Percentiles rank a stretch among this genome's conserved stretches.
These are phyloP conservation scores for Ochromonas danica DNA, from an alignment of 108 stramenopile species.

Conservation along the genomic window DNA sequence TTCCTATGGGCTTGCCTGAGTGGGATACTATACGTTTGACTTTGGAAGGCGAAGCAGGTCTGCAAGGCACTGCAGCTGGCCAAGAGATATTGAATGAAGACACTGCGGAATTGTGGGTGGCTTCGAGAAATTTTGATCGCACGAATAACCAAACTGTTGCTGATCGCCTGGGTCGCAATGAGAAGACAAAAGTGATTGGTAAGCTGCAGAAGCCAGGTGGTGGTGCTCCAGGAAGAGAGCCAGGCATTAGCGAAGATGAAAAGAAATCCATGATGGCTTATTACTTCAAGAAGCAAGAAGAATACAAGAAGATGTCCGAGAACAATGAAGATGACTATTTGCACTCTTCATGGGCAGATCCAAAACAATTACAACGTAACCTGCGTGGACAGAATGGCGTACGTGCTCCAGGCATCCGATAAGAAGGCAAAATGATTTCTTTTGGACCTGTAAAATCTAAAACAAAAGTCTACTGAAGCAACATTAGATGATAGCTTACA, in stretches of 20 bases:
- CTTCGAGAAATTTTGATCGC: slow-evolving; percentile 72
- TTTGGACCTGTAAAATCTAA: too few relatives aligned
- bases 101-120: slow-evolving; percentile 72
- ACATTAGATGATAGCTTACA: too few relatives aligned
- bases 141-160: slow-evolving; percentile 56
- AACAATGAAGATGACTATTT: slow-evolving; percentile 80
- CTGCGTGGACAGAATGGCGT: slow-evolving; percentile 46
- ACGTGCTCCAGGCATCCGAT: slow-evolving; percentile 45
- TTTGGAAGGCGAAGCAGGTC: slow-evolving; percentile 58
- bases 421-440: too few relatives aligned
- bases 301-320: slow-evolving; percentile 70
- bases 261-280: slow-evolving; percentile 85
- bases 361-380: slow-evolving; percentile 65
- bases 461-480: too few relatives aligned
- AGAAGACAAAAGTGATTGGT: slow-evolving; percentile 76
- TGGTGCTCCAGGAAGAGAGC: slow-evolving; percentile 76
- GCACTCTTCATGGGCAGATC: slow-evolving; percentile 73
- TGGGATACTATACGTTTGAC: slow-evolving; percentile 65
- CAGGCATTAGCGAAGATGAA: slow-evolving; percentile 76
- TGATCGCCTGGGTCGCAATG: slow-evolving; percentile 74
- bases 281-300: slow-evolving; percentile 84
- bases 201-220: slow-evolving; percentile 68
- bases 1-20: slow-evolving; percentile 75
- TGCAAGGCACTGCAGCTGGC: slow-evolving; percentile 50
- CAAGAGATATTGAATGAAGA: slow-evolving; percentile 59